Base-by-base conservation (phyloP, 2,329 filamentous ascomycete genomes). In the Penicillium concentricum region DNA sequence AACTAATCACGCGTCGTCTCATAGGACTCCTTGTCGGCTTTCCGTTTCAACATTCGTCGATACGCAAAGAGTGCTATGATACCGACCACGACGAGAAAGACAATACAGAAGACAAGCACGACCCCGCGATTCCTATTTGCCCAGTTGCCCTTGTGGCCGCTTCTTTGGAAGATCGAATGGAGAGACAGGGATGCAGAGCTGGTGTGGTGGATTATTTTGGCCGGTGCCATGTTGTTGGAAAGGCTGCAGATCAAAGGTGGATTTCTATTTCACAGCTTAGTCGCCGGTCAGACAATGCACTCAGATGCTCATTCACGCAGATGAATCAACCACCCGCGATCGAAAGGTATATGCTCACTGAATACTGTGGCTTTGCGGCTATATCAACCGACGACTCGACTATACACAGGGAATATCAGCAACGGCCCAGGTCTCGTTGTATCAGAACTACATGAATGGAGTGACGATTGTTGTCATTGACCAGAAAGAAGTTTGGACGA, bases 41-140 rank as follows among this genome's bases (percentile, higher is more conserved):
- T 72, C 32, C 64, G 61, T 9, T 68, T 67, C 60, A 72, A 57
- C 51, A 80, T 69, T 67, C 72, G 76, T 61, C 80, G 78, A 61
- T 78, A 77, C 58, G 82, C 66, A 68, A 81, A 80, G 39, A 87
- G 76, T 45, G 67, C 67, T 54, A 81, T 63, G 50, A 87, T 69
- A 24, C 83, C 79, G 58, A 80, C 57, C 42, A 61, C 78, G 62
- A 87, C 81, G 56, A 84, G 67, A 67, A 82, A 82, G 69, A 86
- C 77, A 63, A 87, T 84, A 72, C 75, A 79, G 72, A 87, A 85
- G 56, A 87, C 84, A 61, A 87, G 76, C 47, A 87, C 78, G 60
- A 87, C 83, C 70, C 85, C 85, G 47, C 81, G 78, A 67, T 87
- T 82, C 39, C 73, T 67, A 59, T 73, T 63, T 28, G 84, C 83